phyloP scores from a whole-genome alignment of 2,329 filamentous ascomycete species.

The Samsoniella hepiali region DNA sequence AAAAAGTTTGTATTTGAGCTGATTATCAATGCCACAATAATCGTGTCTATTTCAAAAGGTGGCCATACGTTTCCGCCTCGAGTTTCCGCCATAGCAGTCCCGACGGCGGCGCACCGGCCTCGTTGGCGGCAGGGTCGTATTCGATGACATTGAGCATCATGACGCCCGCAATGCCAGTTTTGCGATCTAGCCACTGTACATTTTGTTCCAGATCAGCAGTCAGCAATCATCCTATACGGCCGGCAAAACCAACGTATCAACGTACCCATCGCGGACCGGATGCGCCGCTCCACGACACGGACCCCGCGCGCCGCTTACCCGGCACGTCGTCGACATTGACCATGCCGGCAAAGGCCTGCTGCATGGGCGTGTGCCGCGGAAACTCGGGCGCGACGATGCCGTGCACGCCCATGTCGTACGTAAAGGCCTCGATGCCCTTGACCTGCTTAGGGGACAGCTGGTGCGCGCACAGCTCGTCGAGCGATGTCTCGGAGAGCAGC shows the following conservation, averaged over 20 bases:
- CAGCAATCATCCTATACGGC: not conserved
- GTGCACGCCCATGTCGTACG: conserved; percentile 21
- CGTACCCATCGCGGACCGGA: conserved; percentile 42
- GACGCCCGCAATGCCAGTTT: conserved; percentile 20
- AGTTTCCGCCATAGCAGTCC: conserved; percentile 11
- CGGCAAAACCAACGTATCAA: not conserved
- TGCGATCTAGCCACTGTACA: conserved; percentile 30
- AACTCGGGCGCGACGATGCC: conserved; percentile 37
- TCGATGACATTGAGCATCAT: conserved; percentile 18
- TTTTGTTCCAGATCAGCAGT: not conserved
- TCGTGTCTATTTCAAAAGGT: not conserved
- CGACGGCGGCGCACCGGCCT: conserved; percentile 3
- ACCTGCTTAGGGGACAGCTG: conserved; percentile 36
- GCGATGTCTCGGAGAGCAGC: conserved; percentile 31
- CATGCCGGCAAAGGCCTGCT: conserved; percentile 38
- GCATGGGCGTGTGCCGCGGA: conserved; percentile 30
- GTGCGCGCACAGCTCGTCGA: conserved; percentile 38
- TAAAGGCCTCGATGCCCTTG: conserved; percentile 21
- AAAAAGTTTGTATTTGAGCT: no score
- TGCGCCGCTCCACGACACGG: conserved; percentile 44
- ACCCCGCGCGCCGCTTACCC: conserved; percentile 40
- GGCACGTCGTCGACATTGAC: conserved; percentile 39
- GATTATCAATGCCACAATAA: no score
- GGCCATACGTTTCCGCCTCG: conserved; percentile 5
- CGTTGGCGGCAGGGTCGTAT: not conserved